These are phyloP conservation scores for Choricystis sp. DNA, from an alignment of 139 green algal species.

Conservation along the genomic window DNA sequence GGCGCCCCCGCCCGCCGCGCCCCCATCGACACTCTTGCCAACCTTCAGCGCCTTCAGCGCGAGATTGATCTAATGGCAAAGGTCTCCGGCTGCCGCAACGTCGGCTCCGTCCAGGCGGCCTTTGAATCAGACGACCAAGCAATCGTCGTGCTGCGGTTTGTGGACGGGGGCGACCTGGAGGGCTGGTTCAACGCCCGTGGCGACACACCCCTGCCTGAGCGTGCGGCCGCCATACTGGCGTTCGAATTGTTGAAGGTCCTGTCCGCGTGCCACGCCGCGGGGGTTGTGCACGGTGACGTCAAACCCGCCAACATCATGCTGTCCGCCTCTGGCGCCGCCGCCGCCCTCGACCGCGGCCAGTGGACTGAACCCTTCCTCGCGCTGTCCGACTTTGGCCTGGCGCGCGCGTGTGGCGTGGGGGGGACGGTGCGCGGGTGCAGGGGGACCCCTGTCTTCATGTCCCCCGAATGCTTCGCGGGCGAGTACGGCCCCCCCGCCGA, in stretches of 20 bases:
- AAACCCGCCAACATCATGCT: constrained; percentile 76
- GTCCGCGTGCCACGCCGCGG: constrained; percentile 18
- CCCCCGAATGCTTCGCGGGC: neutral
- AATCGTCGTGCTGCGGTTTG: constrained; percentile 18
- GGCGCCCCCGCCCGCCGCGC: too few species aligned
- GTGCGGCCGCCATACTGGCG: neutral
- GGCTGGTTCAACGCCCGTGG: neutral
- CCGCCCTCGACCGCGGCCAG: neutral
- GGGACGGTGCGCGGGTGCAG: neutral
- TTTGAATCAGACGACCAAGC: constrained; percentile 17
- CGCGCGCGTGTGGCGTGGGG: too few species aligned
- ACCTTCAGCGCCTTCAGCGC: neutral
- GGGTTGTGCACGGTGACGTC: constrained; percentile 55
- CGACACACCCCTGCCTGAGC: neutral
- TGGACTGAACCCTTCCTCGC: neutral
- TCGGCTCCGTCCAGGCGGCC: constrained; percentile 12
- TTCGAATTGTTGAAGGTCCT: constrained; percentile 4
- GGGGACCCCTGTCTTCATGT: neutral
- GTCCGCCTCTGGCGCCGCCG: neutral
- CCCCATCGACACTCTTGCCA: neutral
- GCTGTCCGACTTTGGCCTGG: neutral
- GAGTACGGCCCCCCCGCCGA: constrained; percentile 15
- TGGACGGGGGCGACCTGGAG: constrained; percentile 14
- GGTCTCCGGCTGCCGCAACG: neutral
- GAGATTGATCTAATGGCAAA: neutral